Evolutionary conservation across 768 basidiomycete species (phyloP).

Genomic region (Amanita phalloides): DNA sequence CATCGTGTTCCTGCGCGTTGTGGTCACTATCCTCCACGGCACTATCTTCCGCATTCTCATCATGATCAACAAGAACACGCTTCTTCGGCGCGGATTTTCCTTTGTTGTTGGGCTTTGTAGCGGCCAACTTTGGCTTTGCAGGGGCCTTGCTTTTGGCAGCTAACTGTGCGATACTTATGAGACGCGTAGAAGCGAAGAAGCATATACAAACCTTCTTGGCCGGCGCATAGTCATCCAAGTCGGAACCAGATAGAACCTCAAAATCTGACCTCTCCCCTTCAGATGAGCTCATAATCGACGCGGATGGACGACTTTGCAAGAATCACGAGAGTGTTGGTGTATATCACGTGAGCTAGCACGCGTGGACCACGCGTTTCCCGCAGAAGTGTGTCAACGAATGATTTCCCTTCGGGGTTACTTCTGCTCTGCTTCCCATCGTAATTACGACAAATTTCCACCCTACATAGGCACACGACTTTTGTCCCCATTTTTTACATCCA

Average conservation of each 20-base stretch:
- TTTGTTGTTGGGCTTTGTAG: slow-evolving; percentile 34
- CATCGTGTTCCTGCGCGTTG: slow-evolving; percentile 29
- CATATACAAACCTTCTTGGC: slow-evolving; percentile 37
- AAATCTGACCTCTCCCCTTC: slow-evolving; percentile 62
- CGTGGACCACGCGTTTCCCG: neutral
- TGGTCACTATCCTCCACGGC: slow-evolving; percentile 28
- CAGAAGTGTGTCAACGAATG: neutral
- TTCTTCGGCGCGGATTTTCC: slow-evolving; percentile 53
- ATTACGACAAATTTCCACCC: slow-evolving; percentile 2
- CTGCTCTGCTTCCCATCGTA: neutral
- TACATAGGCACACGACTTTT: slow-evolving; percentile 3
- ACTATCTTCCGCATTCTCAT: slow-evolving; percentile 47
- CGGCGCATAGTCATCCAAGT: slow-evolving; percentile 61
- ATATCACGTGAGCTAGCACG: neutral
- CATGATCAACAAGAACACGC: slow-evolving; percentile 56
- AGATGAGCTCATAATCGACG: slow-evolving; percentile 55
- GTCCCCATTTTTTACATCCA: neutral
- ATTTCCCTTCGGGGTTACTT: neutral
- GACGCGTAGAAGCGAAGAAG: neutral
- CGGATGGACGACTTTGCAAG: neutral
- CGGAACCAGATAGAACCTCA: slow-evolving; percentile 45
- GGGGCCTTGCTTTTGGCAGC: slow-evolving; percentile 20
- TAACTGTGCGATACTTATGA: slow-evolving; percentile 11
- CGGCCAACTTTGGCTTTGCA: slow-evolving; percentile 29
- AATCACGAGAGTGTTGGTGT: neutral